Evolutionary conservation across 768 basidiomycete genomes (phyloP).

Genomic region (Amanita brunnescens): DNA sequence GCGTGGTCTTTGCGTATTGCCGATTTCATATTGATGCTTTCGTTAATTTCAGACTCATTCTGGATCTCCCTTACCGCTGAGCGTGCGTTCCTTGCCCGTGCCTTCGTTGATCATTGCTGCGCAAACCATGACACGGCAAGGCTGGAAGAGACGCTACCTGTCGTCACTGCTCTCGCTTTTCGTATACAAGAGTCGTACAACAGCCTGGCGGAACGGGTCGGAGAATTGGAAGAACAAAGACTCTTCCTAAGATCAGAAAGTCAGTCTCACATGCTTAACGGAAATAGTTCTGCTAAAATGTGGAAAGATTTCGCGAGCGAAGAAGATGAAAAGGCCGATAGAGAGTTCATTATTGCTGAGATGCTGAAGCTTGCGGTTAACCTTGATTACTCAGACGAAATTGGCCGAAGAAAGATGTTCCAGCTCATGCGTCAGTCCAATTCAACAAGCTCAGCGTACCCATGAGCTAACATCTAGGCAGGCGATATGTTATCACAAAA

Average conservation of each 20-base stretch:
- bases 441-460: background rate
- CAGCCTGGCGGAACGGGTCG: conserved; percentile 21
- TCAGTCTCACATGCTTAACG: background rate
- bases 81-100: conserved; percentile 71
- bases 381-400: conserved; percentile 88
- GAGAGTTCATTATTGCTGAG: conserved; percentile 70
- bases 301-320: conserved; percentile 26
- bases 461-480: conserved; percentile 16
- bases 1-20: background rate
- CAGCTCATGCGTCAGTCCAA: conserved; percentile 63
- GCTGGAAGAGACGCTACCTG: conserved; percentile 68
- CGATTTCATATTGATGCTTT: background rate
- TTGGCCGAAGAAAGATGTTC: conserved; percentile 83
- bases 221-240: conserved; percentile 16
- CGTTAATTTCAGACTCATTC: conserved; percentile 45
- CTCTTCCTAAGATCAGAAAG: conserved; percentile 12
- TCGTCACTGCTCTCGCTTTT: conserved; percentile 77
- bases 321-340: conserved; percentile 41
- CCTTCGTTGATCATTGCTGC: conserved; percentile 74
- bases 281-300: conserved; percentile 14
- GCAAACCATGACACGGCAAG: conserved; percentile 48
- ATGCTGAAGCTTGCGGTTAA: conserved; percentile 71
- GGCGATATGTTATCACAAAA: conserved; percentile 78
- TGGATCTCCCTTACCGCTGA: conserved; percentile 69
- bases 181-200: conserved; percentile 67